Conservation (phyloP, 2,329 filamentous ascomycete species). For the Aspergillus sp. region DNA sequence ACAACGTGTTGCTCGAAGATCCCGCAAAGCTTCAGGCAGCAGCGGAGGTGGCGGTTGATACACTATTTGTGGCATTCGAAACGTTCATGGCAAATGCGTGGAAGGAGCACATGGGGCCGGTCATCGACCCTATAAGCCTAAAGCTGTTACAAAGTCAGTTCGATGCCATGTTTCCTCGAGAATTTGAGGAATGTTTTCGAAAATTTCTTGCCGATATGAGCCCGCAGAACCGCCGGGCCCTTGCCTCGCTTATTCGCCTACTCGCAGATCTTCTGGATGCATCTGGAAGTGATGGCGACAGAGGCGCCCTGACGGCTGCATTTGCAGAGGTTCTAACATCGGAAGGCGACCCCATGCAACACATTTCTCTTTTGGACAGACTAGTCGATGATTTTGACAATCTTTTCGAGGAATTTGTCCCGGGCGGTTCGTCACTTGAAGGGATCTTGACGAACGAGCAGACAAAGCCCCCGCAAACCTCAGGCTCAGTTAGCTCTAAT, state of each 20-base stretch:
- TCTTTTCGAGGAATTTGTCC: conserved; percentile 73
- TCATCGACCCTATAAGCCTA: conserved; percentile 74
- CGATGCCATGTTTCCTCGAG: conserved; percentile 46
- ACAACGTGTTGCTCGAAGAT: conserved; percentile 84
- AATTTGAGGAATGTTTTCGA: conserved; percentile 63
- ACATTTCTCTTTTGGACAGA: conserved; percentile 85
- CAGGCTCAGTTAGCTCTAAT: conserved; percentile 81
- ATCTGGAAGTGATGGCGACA: conserved; percentile 87
- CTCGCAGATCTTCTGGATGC: conserved; percentile 86
- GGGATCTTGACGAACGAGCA: conserved; percentile 57
- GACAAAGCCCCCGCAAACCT: conserved; percentile 65
- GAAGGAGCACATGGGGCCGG: conserved; percentile 83
- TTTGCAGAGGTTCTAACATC: conserved; percentile 86
- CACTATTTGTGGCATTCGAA: conserved; percentile 89
- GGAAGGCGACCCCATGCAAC: conserved; percentile 76
- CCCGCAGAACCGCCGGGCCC: conserved; percentile 71
- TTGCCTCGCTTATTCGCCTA: conserved; percentile 81
- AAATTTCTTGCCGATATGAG: conserved; percentile 57
- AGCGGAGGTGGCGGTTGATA: conserved; percentile 76
- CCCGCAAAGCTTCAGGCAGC: conserved; percentile 77
- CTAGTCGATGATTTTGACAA: conserved; percentile 87
- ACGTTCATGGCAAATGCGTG: conserved; percentile 89
- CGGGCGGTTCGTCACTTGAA: conserved; percentile 49
- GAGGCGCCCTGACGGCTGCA: conserved; percentile 82
- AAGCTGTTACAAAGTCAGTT: conserved; percentile 69